Conservation (phyloP, 106 monocot genomes). For the Ottelia alismoides region DNA sequence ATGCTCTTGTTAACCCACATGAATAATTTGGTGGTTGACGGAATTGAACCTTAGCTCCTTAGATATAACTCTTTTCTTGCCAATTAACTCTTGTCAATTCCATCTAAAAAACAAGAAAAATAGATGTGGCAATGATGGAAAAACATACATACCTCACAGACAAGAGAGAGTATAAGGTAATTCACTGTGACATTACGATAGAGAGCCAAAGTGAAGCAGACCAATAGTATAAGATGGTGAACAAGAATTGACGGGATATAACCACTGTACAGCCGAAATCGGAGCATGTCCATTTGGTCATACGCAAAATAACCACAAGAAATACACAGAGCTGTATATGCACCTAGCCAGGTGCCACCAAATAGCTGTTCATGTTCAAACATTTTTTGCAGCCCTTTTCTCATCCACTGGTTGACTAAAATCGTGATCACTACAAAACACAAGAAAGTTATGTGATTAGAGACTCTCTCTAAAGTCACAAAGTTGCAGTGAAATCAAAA, state of each 20-base stretch:
- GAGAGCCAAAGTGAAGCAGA: slow-evolving; percentile 87
- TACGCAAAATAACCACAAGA: slow-evolving; percentile 99
- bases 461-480: too few species aligned
- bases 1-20: too few species aligned
- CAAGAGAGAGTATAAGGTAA: slow-evolving; percentile 84
- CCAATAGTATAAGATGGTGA: slow-evolving; percentile 78
- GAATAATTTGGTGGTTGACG: too few species aligned
- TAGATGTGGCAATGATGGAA: too few species aligned
- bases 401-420: slow-evolving; percentile 53
- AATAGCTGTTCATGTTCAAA: slow-evolving; percentile 65
- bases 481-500: too few species aligned
- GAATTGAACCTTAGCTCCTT: too few species aligned
- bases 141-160: slow-evolving; percentile 99
- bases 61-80: too few species aligned
- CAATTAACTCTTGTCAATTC: too few species aligned
- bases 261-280: slow-evolving; percentile 73
- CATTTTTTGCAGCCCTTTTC: slow-evolving; percentile 32
- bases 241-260: slow-evolving; percentile 77
- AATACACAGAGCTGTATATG: slow-evolving; percentile 76
- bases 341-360: slow-evolving; percentile 65
- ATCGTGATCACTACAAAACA: slow-evolving; percentile 52
- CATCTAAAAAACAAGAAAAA: too few species aligned
- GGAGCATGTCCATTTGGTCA: slow-evolving; percentile 93
- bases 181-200: slow-evolving; percentile 86
- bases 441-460: too few species aligned